Base-by-base conservation (phyloP, 306 rosid species). In the Prunus mira region DNA sequence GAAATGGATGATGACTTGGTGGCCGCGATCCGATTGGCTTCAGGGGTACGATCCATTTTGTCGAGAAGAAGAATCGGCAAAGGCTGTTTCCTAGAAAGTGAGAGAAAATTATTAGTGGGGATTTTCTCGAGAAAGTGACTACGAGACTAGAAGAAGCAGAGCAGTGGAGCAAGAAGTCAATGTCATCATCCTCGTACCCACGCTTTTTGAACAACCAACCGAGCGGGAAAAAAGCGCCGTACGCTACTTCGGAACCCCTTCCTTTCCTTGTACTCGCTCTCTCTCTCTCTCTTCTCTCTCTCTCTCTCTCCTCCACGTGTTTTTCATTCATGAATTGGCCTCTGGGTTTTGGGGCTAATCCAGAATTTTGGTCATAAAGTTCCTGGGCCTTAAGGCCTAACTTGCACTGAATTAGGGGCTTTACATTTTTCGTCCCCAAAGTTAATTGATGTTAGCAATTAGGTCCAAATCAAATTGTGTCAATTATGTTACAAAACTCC, bases 141-240 rank as follows among this genome's bases (percentile, higher is more conserved):
- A 62, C 19, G 9, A 7, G 43, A 28, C 67, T 14, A 22, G 19
- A 58, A 10, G 17, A 22, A 22, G 64, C 12, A 13, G 64, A 13
- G 15, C 12, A 47, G 52, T 47, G 52, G 1, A 58, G 12, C 4
- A 55, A 20, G 65, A 30, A 58, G 13, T 38, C 25, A n/a, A 20
- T 7, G 27, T 10, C 12, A 32, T 60, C 18, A 12, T 41, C 71
- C 12, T 67, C 54, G 52, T 67, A 20, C 27, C 55, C 25, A 60
- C 32, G 71, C 52, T 75, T 75, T 75, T 51, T 62, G 64, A 75
- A 75, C 61, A 20, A 67, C 57, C 5, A 28, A 61, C n/a, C 18
- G 19, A 78, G 81, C 76, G 76, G 81, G 81, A 78, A 77, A 18
- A 5, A 62, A 62, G 43, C 13, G 69, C 19, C 70, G 52, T 69